Evolutionary conservation across 805 yeast genomes (phyloP), one percentile per base, ranked within the genome.

Genomic region (Starmerella riodocensis): DNA sequence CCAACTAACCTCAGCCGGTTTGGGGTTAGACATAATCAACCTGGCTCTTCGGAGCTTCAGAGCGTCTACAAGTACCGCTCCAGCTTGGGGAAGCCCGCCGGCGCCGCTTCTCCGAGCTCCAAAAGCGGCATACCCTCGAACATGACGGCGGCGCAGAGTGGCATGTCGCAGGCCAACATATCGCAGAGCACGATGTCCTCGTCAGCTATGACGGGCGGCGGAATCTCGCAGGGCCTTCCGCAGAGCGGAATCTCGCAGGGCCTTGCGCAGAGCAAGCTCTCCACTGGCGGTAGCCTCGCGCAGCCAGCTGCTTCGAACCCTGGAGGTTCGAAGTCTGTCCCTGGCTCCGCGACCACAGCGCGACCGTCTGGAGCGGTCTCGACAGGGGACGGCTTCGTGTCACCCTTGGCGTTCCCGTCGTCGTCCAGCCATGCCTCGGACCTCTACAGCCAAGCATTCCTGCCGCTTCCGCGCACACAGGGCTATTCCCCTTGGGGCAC

Each of bases 361-460:
- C n/a, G n/a, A n/a, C n/a, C n/a, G n/a, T n/a, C n/a, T n/a, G n/a
- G n/a, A n/a, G n/a, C n/a, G n/a, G n/a, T n/a, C n/a, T n/a, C n/a
- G n/a, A 12, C 14, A 4, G 24, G 6, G 18, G 34, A 21, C n/a
- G 42, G 32, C n/a, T 40, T 27, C 36, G 25, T 40, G 36, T 32
- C 36, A 22, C 39, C 43, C 33, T 36, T 39, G 25, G 12, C 41
- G 31, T 33, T 35, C 35, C n/a, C 30, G 14, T 18, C 46, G 17
- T n/a, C 36, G 25, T 23, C 42, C 19, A 47, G 45, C 36, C 23
- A 43, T 34, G 27, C 32, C 21, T 17, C 40, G 20, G 52, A 50
- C 33, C 32, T 51, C 32, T 48, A 54, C 42, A 29, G 51, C 25
- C 52, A 50, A 37, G 52, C 53, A 33, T 43, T 42, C 36, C 38